Conservation (phyloP, 2,329 filamentous ascomycete genomes). For the Sporothrix variecibatus region DNA sequence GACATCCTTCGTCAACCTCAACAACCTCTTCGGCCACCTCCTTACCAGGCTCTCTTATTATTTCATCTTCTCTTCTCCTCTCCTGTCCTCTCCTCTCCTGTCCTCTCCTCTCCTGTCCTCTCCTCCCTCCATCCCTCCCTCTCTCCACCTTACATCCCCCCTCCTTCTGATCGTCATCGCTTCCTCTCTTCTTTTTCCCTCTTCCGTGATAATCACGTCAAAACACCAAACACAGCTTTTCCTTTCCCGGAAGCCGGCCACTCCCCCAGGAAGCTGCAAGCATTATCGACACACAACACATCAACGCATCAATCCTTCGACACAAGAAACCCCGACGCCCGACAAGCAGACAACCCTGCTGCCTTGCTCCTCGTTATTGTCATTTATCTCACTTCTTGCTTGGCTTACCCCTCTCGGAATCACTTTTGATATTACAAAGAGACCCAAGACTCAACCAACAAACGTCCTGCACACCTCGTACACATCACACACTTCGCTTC, state of each 20-base stretch:
- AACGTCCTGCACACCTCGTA: neutral
- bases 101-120: neutral
- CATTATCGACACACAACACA: neutral
- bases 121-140: neutral
- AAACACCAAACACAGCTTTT: neutral
- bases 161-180: neutral
- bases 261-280: neutral
- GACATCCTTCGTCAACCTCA: neutral
- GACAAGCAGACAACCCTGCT: neutral
- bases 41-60: neutral
- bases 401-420: neutral
- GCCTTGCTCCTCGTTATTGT: neutral
- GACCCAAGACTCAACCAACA: neutral
- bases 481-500: conserved; percentile 16
- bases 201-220: conserved; percentile 5
- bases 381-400: conserved; percentile 3
- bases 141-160: neutral
- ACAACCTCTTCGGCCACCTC: neutral
- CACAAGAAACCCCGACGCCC: neutral
- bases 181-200: neutral
- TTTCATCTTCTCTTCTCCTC: neutral
- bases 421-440: neutral
- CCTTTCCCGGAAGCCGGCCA: conserved; percentile 10
- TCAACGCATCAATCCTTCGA: neutral
- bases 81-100: neutral